Percentiles rank a stretch among this genome's conserved stretches.
These are phyloP conservation scores for Metschnikowia colocasiae DNA, from an alignment of 805 yeast genomes.

Conservation along the genomic window DNA sequence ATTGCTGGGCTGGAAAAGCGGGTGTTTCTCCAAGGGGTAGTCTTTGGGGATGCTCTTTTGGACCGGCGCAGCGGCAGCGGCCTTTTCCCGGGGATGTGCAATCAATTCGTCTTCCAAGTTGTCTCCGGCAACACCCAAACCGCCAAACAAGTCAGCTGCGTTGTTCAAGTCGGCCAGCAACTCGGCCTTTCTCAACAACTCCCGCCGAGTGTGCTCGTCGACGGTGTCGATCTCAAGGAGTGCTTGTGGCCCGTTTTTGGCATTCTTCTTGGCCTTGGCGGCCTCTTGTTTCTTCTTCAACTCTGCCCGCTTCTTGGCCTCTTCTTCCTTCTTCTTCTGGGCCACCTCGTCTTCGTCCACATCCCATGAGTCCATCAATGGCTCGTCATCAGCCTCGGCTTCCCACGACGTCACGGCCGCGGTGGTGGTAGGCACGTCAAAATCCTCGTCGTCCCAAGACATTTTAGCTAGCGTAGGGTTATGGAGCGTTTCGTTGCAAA, in stretches of 20 bases:
- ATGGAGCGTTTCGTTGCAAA: neutral
- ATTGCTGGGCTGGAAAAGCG: slow-evolving; percentile 78
- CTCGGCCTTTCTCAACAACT: slow-evolving; percentile 75
- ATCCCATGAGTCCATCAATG: slow-evolving; percentile 86
- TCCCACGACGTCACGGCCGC: slow-evolving; percentile 71
- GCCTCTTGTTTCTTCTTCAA: slow-evolving; percentile 40
- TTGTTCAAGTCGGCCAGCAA: slow-evolving; percentile 81
- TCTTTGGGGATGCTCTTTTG: slow-evolving; percentile 46
- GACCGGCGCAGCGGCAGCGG: slow-evolving; percentile 32
- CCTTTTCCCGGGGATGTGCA: slow-evolving; percentile 52
- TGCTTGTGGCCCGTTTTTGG: slow-evolving; percentile 36
- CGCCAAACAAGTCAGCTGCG: slow-evolving; percentile 90
- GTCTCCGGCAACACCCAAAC: slow-evolving; percentile 49
- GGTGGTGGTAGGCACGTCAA: slow-evolving; percentile 57
- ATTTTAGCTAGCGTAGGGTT: slow-evolving; percentile 21
- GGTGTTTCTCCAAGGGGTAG: slow-evolving; percentile 64
- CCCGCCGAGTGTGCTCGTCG: slow-evolving; percentile 71
- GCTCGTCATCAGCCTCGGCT: slow-evolving; percentile 76
- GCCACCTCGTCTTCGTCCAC: slow-evolving; percentile 68
- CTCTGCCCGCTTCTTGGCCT: slow-evolving; percentile 44
- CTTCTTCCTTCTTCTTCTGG: slow-evolving; percentile 41
- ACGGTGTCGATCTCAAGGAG: slow-evolving; percentile 60
- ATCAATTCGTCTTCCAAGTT: slow-evolving; percentile 32
- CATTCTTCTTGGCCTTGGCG: slow-evolving; percentile 47
- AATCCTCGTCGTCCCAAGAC: slow-evolving; percentile 86